Percentiles rank a stretch among this genome's conserved stretches.
Evolutionary conservation across 2,329 filamentous ascomycete genomes (phyloP).

Genomic region (Fusarium longipes): DNA sequence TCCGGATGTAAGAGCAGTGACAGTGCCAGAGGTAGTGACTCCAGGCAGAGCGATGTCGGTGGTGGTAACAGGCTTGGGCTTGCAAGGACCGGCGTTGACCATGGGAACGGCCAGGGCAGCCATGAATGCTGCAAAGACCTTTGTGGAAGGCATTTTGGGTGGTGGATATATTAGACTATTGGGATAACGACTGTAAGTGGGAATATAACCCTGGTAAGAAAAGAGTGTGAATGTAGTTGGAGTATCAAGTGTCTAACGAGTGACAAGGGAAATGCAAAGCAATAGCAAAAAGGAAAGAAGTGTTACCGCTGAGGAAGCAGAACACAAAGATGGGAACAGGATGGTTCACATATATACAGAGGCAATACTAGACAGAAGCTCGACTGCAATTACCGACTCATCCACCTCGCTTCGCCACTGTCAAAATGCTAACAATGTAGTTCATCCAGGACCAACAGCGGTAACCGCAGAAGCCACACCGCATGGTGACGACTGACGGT

Average conservation of each 20-base stretch:
- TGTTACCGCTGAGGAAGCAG: constrained; percentile 25
- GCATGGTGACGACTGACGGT: not conserved
- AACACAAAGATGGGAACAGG: not conserved
- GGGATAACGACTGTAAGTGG: constrained; percentile 25
- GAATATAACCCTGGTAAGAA: not conserved
- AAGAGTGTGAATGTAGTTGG: constrained; percentile 27
- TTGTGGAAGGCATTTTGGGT: constrained; percentile 29
- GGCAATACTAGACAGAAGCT: not conserved
- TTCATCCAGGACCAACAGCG: not conserved
- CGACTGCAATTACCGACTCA: constrained; percentile 15
- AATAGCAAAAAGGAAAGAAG: constrained; percentile 30
- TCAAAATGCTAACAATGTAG: constrained; percentile 3
- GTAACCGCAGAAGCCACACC: not conserved
- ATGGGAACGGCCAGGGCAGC: constrained; percentile 33
- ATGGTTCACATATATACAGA: constrained; percentile 21
- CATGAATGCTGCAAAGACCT: constrained; percentile 37
- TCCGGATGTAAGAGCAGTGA: constrained; percentile 16
- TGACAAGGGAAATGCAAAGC: constrained; percentile 24
- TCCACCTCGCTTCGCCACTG: constrained; percentile 8
- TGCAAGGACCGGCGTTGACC: constrained; percentile 31
- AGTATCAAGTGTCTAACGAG: constrained; percentile 30
- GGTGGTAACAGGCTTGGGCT: constrained; percentile 28
- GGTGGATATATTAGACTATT: constrained; percentile 12
- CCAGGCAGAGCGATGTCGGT: constrained; percentile 14
- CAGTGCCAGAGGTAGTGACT: constrained; percentile 20